Percentiles rank a stretch among this genome's conserved stretches.
phyloP scores from a whole-genome alignment of 352 stramenopile genomes.

The Globisporangium megalacanthum region DNA sequence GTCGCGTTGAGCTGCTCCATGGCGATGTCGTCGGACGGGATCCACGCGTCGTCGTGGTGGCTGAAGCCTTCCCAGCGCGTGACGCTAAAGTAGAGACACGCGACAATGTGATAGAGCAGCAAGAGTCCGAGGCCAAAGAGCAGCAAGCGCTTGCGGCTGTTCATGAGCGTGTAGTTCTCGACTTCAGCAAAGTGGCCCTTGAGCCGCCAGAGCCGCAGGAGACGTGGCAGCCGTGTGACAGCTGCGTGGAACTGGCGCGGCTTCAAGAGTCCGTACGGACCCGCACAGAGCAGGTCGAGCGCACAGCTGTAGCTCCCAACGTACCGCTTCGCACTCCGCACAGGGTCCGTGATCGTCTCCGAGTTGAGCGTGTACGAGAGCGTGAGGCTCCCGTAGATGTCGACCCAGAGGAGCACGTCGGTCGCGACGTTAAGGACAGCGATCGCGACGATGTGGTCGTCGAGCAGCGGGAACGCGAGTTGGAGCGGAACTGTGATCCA shows the following conservation, averaged over 20 bases:
- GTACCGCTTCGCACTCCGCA: constrained; percentile 32
- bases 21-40: constrained; percentile 39
- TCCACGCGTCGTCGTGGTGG: constrained; percentile 30
- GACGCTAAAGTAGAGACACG: constrained; percentile 45
- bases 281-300: constrained; percentile 26
- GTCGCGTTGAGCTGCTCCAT: constrained; percentile 29
- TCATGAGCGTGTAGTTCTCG: constrained; percentile 32
- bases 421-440: constrained; percentile 23
- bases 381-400: constrained; percentile 46
- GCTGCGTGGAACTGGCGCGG: constrained; percentile 13
- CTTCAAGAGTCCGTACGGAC: constrained; percentile 33
- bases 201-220: constrained; percentile 31
- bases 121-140: constrained; percentile 33
- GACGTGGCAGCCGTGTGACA: constrained; percentile 23
- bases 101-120: constrained; percentile 50
- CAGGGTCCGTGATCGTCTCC: constrained; percentile 35
- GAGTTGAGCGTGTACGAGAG: constrained; percentile 43
- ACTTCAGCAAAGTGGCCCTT: constrained; percentile 31
- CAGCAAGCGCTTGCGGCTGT: constrained; percentile 31
- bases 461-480: constrained; percentile 37
- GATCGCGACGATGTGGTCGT: constrained; percentile 24
- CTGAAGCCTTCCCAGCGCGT: constrained; percentile 43
- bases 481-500: constrained; percentile 45
- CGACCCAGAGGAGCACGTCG: constrained; percentile 34
- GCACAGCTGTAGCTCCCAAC: constrained; percentile 24